Conservation (phyloP, 2,329 filamentous ascomycete species). For the Leptodontidium sp. region DNA sequence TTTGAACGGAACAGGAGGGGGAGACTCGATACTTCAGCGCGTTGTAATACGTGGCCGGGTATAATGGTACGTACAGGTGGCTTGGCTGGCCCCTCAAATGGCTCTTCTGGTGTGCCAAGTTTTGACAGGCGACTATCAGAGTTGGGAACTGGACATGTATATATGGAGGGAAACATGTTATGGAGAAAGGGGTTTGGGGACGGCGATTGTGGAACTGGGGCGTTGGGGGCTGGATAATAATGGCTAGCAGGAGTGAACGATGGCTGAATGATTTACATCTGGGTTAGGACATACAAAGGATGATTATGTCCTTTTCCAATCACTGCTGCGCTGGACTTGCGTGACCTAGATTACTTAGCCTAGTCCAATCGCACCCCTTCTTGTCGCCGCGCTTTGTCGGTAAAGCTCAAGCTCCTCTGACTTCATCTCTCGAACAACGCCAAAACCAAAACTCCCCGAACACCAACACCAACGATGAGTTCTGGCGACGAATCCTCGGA, state of each 20-base stretch:
- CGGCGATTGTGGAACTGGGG: neutral
- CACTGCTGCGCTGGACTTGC: constrained; percentile 8
- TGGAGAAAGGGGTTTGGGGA: neutral
- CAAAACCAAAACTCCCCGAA: constrained; percentile 22
- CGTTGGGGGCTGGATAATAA: neutral
- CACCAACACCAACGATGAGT: constrained; percentile 40
- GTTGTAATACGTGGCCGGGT: neutral
- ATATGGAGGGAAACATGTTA: neutral
- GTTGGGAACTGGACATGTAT: neutral
- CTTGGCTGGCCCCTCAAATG: neutral
- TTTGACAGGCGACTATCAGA: neutral
- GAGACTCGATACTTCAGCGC: neutral
- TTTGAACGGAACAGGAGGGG: neutral
- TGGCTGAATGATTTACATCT: neutral
- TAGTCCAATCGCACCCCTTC: constrained; percentile 20
- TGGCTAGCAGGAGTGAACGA: neutral
- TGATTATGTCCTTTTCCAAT: neutral
- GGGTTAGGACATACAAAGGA: neutral
- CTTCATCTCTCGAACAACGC: constrained; percentile 30
- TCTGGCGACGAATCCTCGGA: constrained; percentile 70
- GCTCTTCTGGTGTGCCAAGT: neutral
- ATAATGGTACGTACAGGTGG: neutral
- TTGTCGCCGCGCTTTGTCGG: constrained; percentile 37
- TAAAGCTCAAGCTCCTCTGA: constrained; percentile 37
- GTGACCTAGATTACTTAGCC: constrained; percentile 23